Evolutionary conservation across 495 filamentous ascomycete genomes (phyloP).

Genomic region (Xylaria nigripes): DNA sequence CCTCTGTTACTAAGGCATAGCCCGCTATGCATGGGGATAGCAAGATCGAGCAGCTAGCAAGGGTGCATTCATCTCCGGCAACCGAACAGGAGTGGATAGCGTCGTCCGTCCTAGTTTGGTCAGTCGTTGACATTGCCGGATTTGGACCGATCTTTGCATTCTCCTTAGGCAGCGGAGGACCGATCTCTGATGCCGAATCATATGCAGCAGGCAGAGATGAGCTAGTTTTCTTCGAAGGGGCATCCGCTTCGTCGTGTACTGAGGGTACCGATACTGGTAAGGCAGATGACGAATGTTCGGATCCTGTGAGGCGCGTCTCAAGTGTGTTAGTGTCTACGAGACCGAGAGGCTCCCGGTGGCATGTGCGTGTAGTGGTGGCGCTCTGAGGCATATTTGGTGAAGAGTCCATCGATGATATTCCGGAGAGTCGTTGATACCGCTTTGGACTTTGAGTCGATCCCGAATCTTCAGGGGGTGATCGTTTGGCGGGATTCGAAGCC

Average conservation of each 20-base stretch:
- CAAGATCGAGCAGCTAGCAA: constrained; percentile 33
- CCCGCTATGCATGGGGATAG: constrained; percentile 38
- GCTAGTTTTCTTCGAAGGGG: background rate
- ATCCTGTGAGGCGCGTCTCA: background rate
- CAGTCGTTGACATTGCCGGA: background rate
- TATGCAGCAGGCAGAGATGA: background rate
- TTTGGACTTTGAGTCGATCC: background rate
- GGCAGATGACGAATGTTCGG: background rate
- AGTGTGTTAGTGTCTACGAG: constrained; percentile 15
- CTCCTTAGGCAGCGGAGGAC: background rate
- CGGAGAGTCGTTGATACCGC: constrained; percentile 6
- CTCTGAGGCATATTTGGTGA: background rate
- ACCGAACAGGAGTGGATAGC: constrained; percentile 9
- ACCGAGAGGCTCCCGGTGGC: constrained; percentile 16
- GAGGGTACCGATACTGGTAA: background rate
- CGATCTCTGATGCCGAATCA: constrained; percentile 8
- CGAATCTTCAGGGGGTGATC: constrained; percentile 3
- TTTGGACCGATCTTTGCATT: background rate
- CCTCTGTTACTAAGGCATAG: constrained; percentile 34
- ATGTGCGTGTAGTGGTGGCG: background rate
- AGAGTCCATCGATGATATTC: background rate
- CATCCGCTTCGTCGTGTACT: background rate
- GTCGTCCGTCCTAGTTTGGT: background rate
- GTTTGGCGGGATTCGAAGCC: constrained; percentile 4
- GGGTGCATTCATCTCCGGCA: constrained; percentile 20